Evolutionary conservation across 306 rosid species (phyloP).

Genomic region (Cyamopsis tetragonoloba): DNA sequence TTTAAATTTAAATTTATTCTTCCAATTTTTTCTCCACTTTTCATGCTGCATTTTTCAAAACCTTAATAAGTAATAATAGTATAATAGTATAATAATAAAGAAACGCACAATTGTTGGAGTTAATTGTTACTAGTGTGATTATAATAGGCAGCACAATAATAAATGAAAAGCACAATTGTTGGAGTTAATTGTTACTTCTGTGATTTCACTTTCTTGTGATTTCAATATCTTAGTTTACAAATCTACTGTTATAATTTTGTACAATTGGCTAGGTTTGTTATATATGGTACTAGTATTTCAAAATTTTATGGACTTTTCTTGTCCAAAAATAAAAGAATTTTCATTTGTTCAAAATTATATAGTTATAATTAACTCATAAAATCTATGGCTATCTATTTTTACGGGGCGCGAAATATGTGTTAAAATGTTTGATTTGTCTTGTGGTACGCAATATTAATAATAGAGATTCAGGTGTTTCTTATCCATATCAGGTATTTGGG

Average conservation of each 20-base stretch:
- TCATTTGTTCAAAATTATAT: neutral
- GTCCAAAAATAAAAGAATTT: no score
- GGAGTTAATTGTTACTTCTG: neutral
- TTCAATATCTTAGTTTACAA: no score
- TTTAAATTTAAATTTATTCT: no score
- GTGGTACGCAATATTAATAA: rapidly evolving
- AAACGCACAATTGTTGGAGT: neutral
- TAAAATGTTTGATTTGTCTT: neutral
- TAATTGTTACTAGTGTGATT: neutral
- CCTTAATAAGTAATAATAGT: neutral
- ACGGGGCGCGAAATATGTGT: rapidly evolving
- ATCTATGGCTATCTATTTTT: neutral
- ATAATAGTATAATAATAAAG: neutral
- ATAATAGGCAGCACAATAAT: neutral
- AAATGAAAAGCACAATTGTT: neutral
- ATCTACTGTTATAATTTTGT: no score
- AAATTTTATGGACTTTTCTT: no score
- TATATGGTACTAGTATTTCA: no score
- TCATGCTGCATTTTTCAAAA: neutral
- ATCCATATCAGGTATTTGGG: neutral
- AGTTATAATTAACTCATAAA: no score
- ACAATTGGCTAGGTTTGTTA: no score
- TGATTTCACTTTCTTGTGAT: no score
- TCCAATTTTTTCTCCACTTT: neutral
- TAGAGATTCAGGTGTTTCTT: neutral